Evolutionary conservation across 2,329 filamentous ascomycete genomes (phyloP).

Genomic region (Monosporascus sp.): DNA sequence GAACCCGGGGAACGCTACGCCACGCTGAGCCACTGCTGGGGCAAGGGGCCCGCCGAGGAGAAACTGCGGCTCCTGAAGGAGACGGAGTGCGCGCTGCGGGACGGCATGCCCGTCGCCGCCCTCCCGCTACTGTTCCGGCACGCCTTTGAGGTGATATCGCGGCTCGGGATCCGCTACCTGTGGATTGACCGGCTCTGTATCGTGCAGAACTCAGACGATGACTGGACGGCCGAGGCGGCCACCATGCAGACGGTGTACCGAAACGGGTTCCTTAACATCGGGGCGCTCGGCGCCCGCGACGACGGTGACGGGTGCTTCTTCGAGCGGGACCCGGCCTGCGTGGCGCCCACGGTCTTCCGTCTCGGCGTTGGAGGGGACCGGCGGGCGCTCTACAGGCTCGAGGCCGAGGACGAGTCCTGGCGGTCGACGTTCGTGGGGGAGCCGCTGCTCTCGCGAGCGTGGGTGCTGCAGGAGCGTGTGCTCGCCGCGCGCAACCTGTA

Average conservation of each 20-base stretch:
- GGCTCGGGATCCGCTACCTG: too few species aligned
- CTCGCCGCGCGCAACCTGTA: conserved; percentile 15
- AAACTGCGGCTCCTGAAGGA: conserved; percentile 6
- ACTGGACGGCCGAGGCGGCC: conserved; percentile 12
- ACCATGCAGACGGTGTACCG: conserved; percentile 14
- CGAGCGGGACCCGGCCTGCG: conserved; percentile 4
- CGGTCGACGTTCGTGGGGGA: conserved; percentile 1
- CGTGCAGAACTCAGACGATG: conserved; percentile 14
- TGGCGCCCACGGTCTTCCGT: conserved; percentile 8
- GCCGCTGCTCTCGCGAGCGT: conserved; percentile 10
- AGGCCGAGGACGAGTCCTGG: conserved; percentile 3
- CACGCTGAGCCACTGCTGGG: conserved; percentile 17
- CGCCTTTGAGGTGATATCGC: too few species aligned
- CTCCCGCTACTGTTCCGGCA: conserved; percentile 13
- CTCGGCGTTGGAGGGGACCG: too few species aligned
- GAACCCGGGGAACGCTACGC: conserved; percentile 7
- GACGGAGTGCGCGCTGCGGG: not conserved
- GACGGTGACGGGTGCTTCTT: conserved; percentile 11
- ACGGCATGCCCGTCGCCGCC: conserved; percentile 1
- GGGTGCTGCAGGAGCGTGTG: conserved; percentile 17
- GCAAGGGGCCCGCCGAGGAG: conserved; percentile 1
- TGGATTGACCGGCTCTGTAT: conserved; percentile 22
- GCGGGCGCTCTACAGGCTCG: not conserved
- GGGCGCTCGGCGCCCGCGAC: conserved; percentile 7
- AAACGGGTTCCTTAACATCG: conserved; percentile 12